A percentile compares a stretch with the other conserved stretches of the same genome.
Evolutionary conservation across 257 asterid species (phyloP).

Genomic region (Haberlea rhodopensis): DNA sequence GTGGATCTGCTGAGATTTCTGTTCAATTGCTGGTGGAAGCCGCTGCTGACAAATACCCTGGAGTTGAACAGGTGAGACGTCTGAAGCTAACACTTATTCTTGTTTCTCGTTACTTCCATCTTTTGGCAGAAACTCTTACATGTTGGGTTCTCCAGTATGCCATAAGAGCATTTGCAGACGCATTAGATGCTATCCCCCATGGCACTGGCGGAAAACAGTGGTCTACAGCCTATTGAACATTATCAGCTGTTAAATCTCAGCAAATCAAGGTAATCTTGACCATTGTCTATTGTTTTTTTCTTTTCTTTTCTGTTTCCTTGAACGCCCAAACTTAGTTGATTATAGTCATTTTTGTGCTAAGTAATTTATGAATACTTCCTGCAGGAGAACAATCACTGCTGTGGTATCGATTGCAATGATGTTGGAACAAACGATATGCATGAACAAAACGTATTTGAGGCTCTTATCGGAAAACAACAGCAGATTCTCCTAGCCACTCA

Average conservation of each 20-base stretch:
- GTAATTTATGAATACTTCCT: constrained; percentile 3
- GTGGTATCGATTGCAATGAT: constrained; percentile 86
- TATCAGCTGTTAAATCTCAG: constrained; percentile 85
- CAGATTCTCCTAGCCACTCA: constrained; percentile 83
- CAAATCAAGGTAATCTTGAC: constrained; percentile 69
- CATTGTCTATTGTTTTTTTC: too few relatives aligned
- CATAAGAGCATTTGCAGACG: constrained; percentile 93
- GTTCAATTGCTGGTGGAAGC: constrained; percentile 93
- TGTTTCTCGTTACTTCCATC: background rate
- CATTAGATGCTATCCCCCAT: constrained; percentile 90
- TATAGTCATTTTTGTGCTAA: background rate
- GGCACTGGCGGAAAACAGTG: constrained; percentile 99
- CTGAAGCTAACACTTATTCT: background rate
- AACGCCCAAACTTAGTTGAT: background rate
- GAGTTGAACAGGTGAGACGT: constrained; percentile 82
- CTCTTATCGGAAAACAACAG: constrained; percentile 83
- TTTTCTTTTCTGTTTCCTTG: background rate
- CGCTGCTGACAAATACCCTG: constrained; percentile 94
- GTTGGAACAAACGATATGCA: constrained; percentile 89
- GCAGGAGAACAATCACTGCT: constrained; percentile 68
- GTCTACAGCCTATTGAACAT: constrained; percentile 92
- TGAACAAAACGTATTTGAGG: constrained; percentile 79
- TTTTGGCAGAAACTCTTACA: constrained; percentile 17
- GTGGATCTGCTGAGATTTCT: constrained; percentile 95
- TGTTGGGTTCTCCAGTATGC: constrained; percentile 66